Evolutionary conservation across 352 stramenopile species (phyloP).

Genomic region (Phytophthora foliorum): DNA sequence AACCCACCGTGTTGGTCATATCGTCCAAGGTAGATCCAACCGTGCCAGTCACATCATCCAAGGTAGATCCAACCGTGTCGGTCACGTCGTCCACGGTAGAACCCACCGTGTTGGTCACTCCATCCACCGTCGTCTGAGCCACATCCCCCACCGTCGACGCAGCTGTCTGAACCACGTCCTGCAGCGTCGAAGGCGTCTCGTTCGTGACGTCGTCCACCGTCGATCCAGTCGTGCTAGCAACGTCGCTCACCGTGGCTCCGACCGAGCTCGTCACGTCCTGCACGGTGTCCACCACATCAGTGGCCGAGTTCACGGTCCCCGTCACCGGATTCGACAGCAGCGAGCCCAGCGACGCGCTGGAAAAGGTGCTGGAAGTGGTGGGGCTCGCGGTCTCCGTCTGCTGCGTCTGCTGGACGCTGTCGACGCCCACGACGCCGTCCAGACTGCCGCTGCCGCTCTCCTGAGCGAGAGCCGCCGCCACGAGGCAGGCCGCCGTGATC

Average conservation of each 20-base stretch:
- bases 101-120: constrained; percentile 2
- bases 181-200: not conserved
- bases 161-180: not conserved
- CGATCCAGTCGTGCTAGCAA: too few species aligned
- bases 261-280: not conserved
- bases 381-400: constrained; percentile 6
- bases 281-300: constrained; percentile 20
- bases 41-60: constrained; percentile 8
- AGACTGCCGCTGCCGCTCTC: constrained; percentile 29
- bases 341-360: constrained; percentile 25
- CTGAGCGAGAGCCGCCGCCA: constrained; percentile 24
- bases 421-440: constrained; percentile 24
- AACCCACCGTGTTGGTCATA: not conserved
- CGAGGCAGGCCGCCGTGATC: constrained; percentile 34
- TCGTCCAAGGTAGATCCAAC: constrained; percentile 10
- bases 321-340: constrained; percentile 29
- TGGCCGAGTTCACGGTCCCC: constrained; percentile 27
- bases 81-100: constrained; percentile 11
- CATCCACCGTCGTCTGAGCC: constrained; percentile 3
- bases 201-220: not conserved
- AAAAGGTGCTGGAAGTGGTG: constrained; percentile 20
- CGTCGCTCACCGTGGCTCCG: not conserved
- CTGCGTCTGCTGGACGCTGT: constrained; percentile 18
- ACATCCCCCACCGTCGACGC: not conserved
- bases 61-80: not conserved